Percentiles rank a stretch among this genome's conserved stretches.
Conservation (phyloP, 345 rosid genomes). For the Arabidopsis suecica region DNA sequence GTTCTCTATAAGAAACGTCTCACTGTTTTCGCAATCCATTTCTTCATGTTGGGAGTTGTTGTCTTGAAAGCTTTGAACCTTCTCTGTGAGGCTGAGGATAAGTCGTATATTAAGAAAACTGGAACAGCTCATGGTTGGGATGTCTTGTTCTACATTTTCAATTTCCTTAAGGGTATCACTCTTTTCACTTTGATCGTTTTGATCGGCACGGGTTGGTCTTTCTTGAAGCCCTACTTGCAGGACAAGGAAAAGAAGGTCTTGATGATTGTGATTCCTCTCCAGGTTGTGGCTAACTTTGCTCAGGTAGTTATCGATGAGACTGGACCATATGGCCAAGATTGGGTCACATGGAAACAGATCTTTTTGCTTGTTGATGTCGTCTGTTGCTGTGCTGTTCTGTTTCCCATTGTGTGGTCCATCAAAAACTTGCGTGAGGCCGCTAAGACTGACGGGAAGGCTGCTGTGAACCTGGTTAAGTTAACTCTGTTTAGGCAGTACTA, state of each 20-base stretch:
- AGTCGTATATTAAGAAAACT: constrained; percentile 79
- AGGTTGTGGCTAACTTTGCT: constrained; percentile 90
- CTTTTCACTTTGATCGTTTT: constrained; percentile 89
- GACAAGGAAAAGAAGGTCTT: constrained; percentile 95
- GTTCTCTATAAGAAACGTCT: constrained; percentile 75
- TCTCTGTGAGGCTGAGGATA: constrained; percentile 91
- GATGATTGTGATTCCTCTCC: constrained; percentile 95
- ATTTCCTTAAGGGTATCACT: constrained; percentile 87
- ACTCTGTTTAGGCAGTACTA: constrained; percentile 95
- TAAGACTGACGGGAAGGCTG: constrained; percentile 91
- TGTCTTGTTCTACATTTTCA: constrained; percentile 88
- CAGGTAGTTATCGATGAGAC: constrained; percentile 93
- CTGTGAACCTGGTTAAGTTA: constrained; percentile 88
- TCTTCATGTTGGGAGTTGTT: constrained; percentile 92
- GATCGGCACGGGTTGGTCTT: constrained; percentile 98
- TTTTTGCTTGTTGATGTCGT: constrained; percentile 91
- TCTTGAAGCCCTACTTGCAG: constrained; percentile 94
- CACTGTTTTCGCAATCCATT: constrained; percentile 79
- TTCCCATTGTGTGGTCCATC: constrained; percentile 97
- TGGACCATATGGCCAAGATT: constrained; percentile 77
- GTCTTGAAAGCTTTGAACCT: constrained; percentile 72
- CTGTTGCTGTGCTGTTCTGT: constrained; percentile 92
- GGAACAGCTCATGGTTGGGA: constrained; percentile 99
- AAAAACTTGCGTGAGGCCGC: constrained; percentile 97
- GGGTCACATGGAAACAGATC: constrained; percentile 89